Conservation (phyloP, 345 rosid species). For the Acer negundo region DNA sequence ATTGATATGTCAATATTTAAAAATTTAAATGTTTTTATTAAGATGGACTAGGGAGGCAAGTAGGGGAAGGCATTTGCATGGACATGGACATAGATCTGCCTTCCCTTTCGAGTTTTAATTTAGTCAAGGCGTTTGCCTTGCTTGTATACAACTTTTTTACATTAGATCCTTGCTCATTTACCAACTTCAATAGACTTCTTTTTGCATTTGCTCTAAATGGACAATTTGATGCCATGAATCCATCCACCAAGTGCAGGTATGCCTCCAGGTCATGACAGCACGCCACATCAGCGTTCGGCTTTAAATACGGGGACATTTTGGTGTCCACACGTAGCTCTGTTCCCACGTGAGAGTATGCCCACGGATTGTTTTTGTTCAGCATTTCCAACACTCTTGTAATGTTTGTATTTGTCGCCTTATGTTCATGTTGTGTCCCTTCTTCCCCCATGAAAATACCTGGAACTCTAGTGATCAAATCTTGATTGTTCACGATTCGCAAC, state of each 20-base stretch:
- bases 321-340: conserved; percentile 63
- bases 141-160: conserved; percentile 78
- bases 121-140: conserved; percentile 52
- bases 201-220: conserved; percentile 92
- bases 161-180: conserved; percentile 76
- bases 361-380: conserved; percentile 48
- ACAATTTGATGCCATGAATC: conserved; percentile 67
- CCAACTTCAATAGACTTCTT: conserved; percentile 73
- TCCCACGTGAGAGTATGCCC: conserved; percentile 73
- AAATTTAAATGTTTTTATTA: background rate
- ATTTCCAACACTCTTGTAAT: conserved; percentile 30
- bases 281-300: conserved; percentile 64
- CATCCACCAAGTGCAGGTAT: conserved; percentile 82
- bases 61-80: conserved; percentile 15
- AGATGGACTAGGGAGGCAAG: conserved; percentile 64
- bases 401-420: conserved; percentile 33
- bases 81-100: conserved; percentile 12
- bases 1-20: background rate
- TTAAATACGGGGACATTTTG: conserved; percentile 71
- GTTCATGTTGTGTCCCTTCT: conserved; percentile 11
- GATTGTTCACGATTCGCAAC: conserved; percentile 74
- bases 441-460: conserved; percentile 61
- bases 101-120: conserved; percentile 42
- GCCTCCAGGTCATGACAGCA: conserved; percentile 91
- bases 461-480: conserved; percentile 78